Base-by-base conservation (phyloP, 306 rosid genomes). In the Medicago truncatula region DNA sequence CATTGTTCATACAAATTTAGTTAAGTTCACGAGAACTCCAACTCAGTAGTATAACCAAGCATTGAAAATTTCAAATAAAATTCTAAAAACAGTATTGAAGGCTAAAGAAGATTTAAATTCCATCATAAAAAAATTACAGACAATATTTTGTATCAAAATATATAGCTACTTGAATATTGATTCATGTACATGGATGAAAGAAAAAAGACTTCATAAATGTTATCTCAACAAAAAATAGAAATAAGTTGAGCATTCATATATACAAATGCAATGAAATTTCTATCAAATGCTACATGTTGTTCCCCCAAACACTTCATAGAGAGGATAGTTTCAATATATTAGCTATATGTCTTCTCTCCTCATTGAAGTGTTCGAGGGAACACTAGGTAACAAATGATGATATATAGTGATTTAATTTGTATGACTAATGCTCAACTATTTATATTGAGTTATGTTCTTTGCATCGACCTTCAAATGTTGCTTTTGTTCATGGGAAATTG, bases 391-490 rank as follows among this genome's bases (percentile, higher is more conserved):
- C 71, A 70, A 25, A 12, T 61, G 56, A 77, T 58, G 52, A 31
- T 38, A 9, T 8, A 13, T 28, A 8, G 39, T 25, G 31, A 66
- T 12, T 17, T 65, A 10, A 39, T 65, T 18, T 40, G 6, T 41
- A 11, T 40, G 47, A 38, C 4, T 66, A 3, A 7, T 34, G 14
- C 34, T 34, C 15, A 53, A n/a, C 57, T 72, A 72, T 77, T 71
- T 77, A 73, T 73, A 59, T 10, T 50, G 36, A 18, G 12, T 39
- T 66, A 2, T 49, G 67, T 8, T 25, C 46, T 21, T 17, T 77
- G 82, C 62, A 78, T 8, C 39, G 6, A 77, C 79, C 72, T 67
- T 71, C 73, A 77, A 66, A 72, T 76, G 57, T 46, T 56, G 82
- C 54, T 3, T 63, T 57, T 23, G 73, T 82, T 82, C 75, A 73